Evolutionary conservation across 2,329 filamentous ascomycete species (phyloP).

Genomic region (Ophiostoma australiae): DNA sequence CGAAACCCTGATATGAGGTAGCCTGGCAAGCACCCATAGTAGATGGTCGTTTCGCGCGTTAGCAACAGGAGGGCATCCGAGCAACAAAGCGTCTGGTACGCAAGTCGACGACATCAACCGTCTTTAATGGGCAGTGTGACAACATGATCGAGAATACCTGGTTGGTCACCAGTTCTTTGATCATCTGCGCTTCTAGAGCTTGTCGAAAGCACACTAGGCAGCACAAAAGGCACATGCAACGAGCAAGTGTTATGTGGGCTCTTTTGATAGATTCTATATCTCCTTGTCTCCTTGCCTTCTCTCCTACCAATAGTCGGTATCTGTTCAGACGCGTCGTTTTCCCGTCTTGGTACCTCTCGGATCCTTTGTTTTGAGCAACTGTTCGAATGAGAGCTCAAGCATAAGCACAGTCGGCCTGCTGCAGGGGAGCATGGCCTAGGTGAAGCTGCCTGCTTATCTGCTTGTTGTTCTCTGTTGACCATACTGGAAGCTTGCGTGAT

Average conservation of each 20-base stretch:
- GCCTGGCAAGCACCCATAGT: slow-evolving; percentile 51
- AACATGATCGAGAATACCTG: slow-evolving; percentile 23
- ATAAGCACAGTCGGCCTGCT: slow-evolving; percentile 13
- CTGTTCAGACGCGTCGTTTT: slow-evolving; percentile 1
- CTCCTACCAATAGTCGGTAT: background rate
- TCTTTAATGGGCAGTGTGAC: slow-evolving; percentile 24
- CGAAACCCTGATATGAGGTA: slow-evolving; percentile 37
- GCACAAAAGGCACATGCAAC: slow-evolving; percentile 53
- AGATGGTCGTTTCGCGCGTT: slow-evolving; percentile 18
- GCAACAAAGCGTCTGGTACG: slow-evolving; percentile 21
- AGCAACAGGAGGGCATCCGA: slow-evolving; percentile 17
- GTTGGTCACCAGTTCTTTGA: slow-evolving; percentile 32
- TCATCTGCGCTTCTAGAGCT: slow-evolving; percentile 25
- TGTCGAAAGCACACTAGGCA: slow-evolving; percentile 29
- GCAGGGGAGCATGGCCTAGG: slow-evolving; percentile 16
- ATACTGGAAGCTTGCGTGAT: slow-evolving; percentile 21
- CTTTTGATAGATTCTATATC: slow-evolving; percentile 14
- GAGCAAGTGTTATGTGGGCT: slow-evolving; percentile 38
- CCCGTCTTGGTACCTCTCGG: slow-evolving; percentile 4
- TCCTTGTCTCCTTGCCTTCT: slow-evolving; percentile 2
- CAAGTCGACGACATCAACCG: slow-evolving; percentile 15
- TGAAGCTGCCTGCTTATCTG: background rate
- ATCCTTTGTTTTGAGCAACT: slow-evolving; percentile 22
- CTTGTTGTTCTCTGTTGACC: background rate
- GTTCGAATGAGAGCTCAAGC: slow-evolving; percentile 2